A percentile compares a stretch with the other conserved stretches of the same genome.
These are phyloP conservation scores for Huntiella decipiens DNA, from an alignment of 2,329 filamentous ascomycete genomes.

Conservation along the genomic window DNA sequence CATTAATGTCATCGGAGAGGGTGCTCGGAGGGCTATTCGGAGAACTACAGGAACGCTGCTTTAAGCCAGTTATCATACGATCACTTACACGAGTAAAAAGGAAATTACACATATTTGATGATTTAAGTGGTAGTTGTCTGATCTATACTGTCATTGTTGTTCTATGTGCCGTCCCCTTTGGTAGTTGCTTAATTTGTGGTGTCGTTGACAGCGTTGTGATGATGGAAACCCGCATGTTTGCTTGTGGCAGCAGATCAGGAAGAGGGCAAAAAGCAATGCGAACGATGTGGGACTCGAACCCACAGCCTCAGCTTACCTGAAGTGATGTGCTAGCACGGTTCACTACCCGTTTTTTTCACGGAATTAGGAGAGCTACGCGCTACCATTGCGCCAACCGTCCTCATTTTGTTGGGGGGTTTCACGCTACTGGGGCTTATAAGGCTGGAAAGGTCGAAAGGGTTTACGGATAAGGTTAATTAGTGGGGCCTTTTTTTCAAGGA, in stretches of 20 bases:
- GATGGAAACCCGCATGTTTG: no score
- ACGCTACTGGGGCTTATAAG: no score
- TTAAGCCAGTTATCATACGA: neutral
- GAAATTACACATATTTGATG: neutral
- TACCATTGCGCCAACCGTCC: constrained; percentile 12
- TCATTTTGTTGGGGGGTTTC: no score
- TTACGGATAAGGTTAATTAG: no score
- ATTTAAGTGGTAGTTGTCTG: neutral
- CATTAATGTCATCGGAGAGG: constrained; percentile 67
- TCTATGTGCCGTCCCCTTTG: neutral
- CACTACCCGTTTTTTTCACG: neutral
- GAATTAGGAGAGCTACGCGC: constrained; percentile 11
- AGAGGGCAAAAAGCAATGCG: constrained; percentile 1
- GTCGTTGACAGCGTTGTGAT: neutral
- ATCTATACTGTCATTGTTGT: neutral
- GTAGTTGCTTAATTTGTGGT: neutral
- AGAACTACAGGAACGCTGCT: constrained; percentile 5
- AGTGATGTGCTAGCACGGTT: neutral
- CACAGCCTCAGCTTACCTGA: constrained; percentile 11
- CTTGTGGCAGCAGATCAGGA: no score
- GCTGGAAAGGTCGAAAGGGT: no score
- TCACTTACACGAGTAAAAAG: neutral
- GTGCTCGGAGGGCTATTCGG: constrained; percentile 54
- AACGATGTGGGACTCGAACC: constrained; percentile 12
- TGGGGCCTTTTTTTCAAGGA: no score